Conservation (phyloP, 73 alveolate species). For the Effrenium voratum region DNA sequence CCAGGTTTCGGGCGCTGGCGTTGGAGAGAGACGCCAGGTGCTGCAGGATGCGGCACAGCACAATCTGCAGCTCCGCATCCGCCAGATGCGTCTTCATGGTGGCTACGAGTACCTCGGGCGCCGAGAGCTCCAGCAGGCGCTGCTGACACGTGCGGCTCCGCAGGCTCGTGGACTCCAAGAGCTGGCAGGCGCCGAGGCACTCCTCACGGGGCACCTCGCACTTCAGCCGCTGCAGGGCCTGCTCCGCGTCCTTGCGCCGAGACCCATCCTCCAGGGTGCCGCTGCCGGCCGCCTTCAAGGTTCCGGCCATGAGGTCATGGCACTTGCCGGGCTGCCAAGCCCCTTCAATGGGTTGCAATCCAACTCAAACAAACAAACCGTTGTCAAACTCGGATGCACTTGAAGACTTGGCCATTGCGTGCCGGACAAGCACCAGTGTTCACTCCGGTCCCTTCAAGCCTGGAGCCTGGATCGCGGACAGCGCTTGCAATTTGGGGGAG, state of each 20-base stretch:
- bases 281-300: constrained; percentile 52
- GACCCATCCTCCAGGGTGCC: constrained; percentile 28
- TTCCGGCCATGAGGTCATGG: no score
- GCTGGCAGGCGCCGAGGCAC: constrained; percentile 7
- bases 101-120: not conserved
- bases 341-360: no score
- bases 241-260: constrained; percentile 22
- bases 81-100: not conserved
- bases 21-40: constrained; percentile 1
- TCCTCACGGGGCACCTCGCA: not conserved
- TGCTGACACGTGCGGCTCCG: constrained; percentile 54
- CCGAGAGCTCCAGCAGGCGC: constrained; percentile 57
- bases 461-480: no score
- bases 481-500: no score
- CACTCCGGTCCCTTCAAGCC: no score
- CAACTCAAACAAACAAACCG: no score
- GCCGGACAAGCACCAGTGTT: no score
- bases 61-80: constrained; percentile 13
- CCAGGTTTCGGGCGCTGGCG: not conserved
- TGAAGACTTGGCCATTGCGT: no score
- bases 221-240: constrained; percentile 49
- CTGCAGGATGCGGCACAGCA: constrained; percentile 65
- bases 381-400: no score
- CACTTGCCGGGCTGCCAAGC: no score
- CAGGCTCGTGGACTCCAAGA: constrained; percentile 35